Base-by-base conservation (phyloP, 2,329 filamentous ascomycete genomes). In the Juglanconis sp. region DNA sequence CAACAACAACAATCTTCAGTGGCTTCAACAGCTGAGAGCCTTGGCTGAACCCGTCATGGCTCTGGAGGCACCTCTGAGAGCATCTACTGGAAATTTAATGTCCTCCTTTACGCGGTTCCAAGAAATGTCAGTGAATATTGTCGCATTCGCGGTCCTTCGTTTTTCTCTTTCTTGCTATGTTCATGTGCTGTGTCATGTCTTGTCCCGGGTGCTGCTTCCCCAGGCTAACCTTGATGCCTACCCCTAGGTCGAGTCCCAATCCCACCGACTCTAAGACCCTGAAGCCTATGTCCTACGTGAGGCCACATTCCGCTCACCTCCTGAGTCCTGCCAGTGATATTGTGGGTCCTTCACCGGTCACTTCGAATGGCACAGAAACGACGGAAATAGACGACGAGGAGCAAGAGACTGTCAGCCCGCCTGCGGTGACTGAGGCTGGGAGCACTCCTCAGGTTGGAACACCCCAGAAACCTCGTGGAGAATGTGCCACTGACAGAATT, bases 311-410 rank as follows among this genome's bases (percentile, higher is more conserved):
- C 46, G 79, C 75, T 68, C 75, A 77, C 36, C 79, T 88, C 71
- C 67, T 86, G 38, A 82, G 86, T 74, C 81, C 88, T 63, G 85
- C 79, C 68, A 87, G 82, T 70, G 87, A 89, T 67, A 84, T 88
- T 65, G 88, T 92, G 56, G 90, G 91, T 46, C 91, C 91, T 9
- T 94, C 91, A 17, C 91, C 91, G 7, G 90, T 94, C 31, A 92
- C 92, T 54, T 95, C 91, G 44, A 93, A 90, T 71, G 90, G 90
- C 61, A 95, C 91, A 31, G 89, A 89, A 68, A 87, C 84, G 44
- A 94, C 91, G 10, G 91, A 95, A 71, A 92, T 95, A 57, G 91
- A 95, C 64, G 91, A 94, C 65, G 89, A 92, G 65, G 82, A 76
- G 53, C 87, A 91, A 64, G 87, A 87, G 66, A 79, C 81, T 64